These are phyloP conservation scores for Trichosporon sp. DNA, from an alignment of 1,284 basidiomycete species.

Conservation along the genomic window DNA sequence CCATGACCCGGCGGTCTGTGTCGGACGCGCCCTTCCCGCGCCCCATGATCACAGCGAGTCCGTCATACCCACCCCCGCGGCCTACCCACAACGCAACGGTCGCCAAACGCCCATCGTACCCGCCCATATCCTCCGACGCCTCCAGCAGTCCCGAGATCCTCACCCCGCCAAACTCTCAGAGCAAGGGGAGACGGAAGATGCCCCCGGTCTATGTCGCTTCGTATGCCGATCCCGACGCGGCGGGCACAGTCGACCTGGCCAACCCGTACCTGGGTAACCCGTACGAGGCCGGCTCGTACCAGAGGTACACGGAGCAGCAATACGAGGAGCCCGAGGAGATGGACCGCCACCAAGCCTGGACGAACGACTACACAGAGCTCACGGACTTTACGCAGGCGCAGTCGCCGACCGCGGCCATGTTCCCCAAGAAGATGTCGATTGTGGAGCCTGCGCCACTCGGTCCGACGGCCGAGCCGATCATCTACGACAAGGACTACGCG, in stretches of 20 bases:
- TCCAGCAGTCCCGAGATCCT: neutral
- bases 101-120: neutral
- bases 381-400: neutral
- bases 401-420: constrained; percentile 8
- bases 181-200: neutral
- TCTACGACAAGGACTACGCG: constrained; percentile 13
- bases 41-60: neutral
- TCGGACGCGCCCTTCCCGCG: constrained; percentile 4
- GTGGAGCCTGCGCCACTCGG: constrained; percentile 1
- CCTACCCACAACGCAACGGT: neutral
- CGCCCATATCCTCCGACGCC: neutral
- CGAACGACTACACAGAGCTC: neutral
- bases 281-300: too few species aligned
- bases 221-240: neutral
- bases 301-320: too few species aligned
- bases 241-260: too few species aligned
- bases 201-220: neutral
- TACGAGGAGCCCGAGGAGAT: too few species aligned
- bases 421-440: constrained; percentile 2
- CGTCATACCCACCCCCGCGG: neutral
- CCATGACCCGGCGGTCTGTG: neutral
- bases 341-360: neutral
- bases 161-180: neutral
- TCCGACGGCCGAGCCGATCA: neutral
- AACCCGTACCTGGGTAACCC: too few species aligned